Percentiles rank a stretch among this genome's conserved stretches.
These are phyloP conservation scores for Cylindrotheca fusiformis DNA, from an alignment of 108 stramenopile genomes.

Conservation along the genomic window DNA sequence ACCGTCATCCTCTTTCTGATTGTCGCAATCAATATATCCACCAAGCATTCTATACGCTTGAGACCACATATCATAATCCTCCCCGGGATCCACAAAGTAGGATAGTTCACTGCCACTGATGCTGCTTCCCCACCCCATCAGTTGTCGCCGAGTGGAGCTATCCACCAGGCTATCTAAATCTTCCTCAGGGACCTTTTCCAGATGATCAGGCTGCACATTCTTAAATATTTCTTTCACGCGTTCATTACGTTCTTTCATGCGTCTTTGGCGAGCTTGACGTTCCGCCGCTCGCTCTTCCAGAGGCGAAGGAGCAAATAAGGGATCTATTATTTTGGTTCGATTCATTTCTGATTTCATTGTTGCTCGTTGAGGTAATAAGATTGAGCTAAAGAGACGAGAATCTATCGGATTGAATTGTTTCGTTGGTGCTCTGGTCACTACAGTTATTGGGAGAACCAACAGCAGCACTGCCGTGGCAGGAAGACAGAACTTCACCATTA, in stretches of 20 bases:
- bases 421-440: slow-evolving; percentile 1
- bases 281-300: slow-evolving; percentile 35
- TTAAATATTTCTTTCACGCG: slow-evolving; percentile 21
- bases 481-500: slow-evolving; percentile 7
- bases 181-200: slow-evolving; percentile 31
- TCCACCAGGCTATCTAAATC: slow-evolving; percentile 18
- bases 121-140: slow-evolving; percentile 21
- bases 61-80: slow-evolving; percentile 76
- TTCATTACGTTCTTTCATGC: slow-evolving; percentile 20
- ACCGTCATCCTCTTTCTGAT: slow-evolving; percentile 22
- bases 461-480: slow-evolving; percentile 4
- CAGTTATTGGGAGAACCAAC: slow-evolving; percentile 3
- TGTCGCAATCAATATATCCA: slow-evolving; percentile 81
- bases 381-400: slow-evolving; percentile 8
- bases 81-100: slow-evolving; percentile 43
- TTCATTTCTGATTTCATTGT: background rate
- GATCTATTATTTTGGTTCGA: slow-evolving; percentile 4
- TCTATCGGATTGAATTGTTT: slow-evolving; percentile 21
- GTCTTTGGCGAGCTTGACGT: slow-evolving; percentile 24
- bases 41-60: slow-evolving; percentile 84
- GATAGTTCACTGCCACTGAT: slow-evolving; percentile 2
- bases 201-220: slow-evolving; percentile 16
- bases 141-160: slow-evolving; percentile 20
- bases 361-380: background rate
- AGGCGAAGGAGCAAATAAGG: slow-evolving; percentile 23